Evolutionary conservation across 257 asterid genomes (phyloP), one percentile per base, ranked within the genome.

Genomic region (Euphrasia confusa): DNA sequence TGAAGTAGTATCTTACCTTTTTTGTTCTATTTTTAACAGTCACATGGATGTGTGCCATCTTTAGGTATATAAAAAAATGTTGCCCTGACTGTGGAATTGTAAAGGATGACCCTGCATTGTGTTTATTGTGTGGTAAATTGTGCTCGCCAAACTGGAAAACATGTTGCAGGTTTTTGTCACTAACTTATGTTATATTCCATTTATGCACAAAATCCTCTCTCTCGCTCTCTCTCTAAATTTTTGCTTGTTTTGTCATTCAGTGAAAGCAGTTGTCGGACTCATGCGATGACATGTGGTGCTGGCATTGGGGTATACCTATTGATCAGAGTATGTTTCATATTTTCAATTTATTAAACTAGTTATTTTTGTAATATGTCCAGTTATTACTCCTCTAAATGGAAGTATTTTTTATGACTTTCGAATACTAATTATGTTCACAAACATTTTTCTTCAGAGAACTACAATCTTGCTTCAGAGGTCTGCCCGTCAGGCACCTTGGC

Each of bases 401-500:
- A n/a, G n/a, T 15, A 40, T 8, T 37, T 60, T 63, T 54, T 64
- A 14, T 48, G n/a, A 63, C 59, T 14, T 70, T 32, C 2, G 18
- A 15, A 35, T 60, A 54, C 52, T 64, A 56, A 63, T 61, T 35
- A 70, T 40, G 67, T 44, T 40, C 15, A 42, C 55, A 12, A 45
- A 68, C 68, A 60, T 72, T 67, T 63, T 50, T 35, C 66, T 70
- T 70, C 75, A 93, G 99, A 87, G 77, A 81, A 93, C 99, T 61
- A 81, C 96, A 32, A 81, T 93, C 69, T 71, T 89, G 79, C 96
- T 93, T 60, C 99, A 89, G 75, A 81, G 97, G 71, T 84, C 92
- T 65, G 94, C 94, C 67, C 94, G 95, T 64, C 95, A 87, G 77
- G 95, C 99, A 60, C 88, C 86, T 42, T 93, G 99, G 99, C 97